Evolutionary conservation across 768 basidiomycete genomes (phyloP).

Genomic region (Calocera viscosa): DNA sequence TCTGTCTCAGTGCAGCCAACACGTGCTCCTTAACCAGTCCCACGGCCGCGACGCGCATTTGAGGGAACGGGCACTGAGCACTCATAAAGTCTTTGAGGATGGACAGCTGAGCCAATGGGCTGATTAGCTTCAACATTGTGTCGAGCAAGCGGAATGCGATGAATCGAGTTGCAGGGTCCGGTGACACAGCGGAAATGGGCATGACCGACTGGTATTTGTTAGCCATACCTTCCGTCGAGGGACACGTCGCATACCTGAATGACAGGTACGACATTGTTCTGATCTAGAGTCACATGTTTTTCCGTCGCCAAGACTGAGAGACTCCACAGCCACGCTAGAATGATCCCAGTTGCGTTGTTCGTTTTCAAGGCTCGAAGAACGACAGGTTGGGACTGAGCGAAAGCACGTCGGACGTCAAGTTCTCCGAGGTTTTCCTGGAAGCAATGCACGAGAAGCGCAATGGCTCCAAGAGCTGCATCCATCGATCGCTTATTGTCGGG

Average conservation of each 20-base stretch:
- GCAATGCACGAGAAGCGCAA: neutral
- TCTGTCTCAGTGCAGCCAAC: conserved; percentile 34
- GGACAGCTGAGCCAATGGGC: conserved; percentile 39
- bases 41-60: conserved; percentile 57
- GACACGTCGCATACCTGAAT: neutral
- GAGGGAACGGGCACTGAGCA: conserved; percentile 35
- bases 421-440: neutral
- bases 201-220: conserved; percentile 28
- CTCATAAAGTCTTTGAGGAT: conserved; percentile 43
- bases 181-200: conserved; percentile 47
- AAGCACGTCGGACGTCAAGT: neutral
- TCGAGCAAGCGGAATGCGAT: conserved; percentile 50
- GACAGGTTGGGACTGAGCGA: neutral
- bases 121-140: conserved; percentile 38
- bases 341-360: neutral
- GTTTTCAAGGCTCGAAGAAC: neutral
- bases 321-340: neutral
- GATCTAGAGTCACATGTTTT: neutral
- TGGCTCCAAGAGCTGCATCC: neutral
- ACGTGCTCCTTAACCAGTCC: conserved; percentile 57
- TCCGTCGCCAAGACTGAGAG: neutral
- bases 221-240: neutral
- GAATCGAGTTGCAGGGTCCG: conserved; percentile 46
- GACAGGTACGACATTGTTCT: neutral
- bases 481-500: neutral